These are phyloP conservation scores for Epichloe festucae DNA, from an alignment of 2,329 filamentous ascomycete genomes.

Conservation along the genomic window DNA sequence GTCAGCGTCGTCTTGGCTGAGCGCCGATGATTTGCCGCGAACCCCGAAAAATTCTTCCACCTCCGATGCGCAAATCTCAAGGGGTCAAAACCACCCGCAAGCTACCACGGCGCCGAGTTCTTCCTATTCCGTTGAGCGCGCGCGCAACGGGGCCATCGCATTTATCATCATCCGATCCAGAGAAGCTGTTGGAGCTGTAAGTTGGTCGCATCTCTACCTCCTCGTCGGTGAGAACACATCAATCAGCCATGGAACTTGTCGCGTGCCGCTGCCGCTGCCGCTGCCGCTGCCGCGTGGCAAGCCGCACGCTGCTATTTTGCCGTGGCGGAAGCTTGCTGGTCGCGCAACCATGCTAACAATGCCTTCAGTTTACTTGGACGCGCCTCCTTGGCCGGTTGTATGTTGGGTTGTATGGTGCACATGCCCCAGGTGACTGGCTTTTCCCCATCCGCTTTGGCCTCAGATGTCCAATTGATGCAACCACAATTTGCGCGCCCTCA, in stretches of 20 bases:
- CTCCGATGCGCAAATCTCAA: slow-evolving; percentile 18
- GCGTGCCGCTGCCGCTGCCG: slow-evolving; percentile 1
- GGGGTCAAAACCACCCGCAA: slow-evolving; percentile 21
- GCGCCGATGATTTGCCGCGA: slow-evolving; percentile 9
- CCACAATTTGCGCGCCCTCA: too few relatives aligned
- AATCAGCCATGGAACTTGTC: slow-evolving; percentile 4
- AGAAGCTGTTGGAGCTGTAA: slow-evolving; percentile 21
- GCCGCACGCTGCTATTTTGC: slow-evolving; percentile 1
- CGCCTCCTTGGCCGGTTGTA: slow-evolving; percentile 5
- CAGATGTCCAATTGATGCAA: neutral
- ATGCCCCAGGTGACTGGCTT: neutral
- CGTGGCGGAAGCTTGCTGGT: slow-evolving; percentile 3
- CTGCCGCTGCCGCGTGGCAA: slow-evolving; percentile 3
- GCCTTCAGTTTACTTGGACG: slow-evolving; percentile 8
- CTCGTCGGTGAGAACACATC: slow-evolving; percentile 2
- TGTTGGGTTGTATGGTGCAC: slow-evolving; percentile 5
- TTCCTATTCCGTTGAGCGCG: slow-evolving; percentile 32
- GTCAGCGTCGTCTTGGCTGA: neutral
- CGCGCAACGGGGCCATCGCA: slow-evolving; percentile 24
- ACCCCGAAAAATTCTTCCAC: slow-evolving; percentile 24
- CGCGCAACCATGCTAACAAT: slow-evolving; percentile 11
- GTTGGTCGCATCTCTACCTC: slow-evolving; percentile 12
- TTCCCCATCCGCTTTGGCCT: neutral
- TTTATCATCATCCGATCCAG: slow-evolving; percentile 28
- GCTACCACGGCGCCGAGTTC: slow-evolving; percentile 26